phyloP scores from a whole-genome alignment of 371 early-diverging fungal species.

The Circinella umbellata region DNA sequence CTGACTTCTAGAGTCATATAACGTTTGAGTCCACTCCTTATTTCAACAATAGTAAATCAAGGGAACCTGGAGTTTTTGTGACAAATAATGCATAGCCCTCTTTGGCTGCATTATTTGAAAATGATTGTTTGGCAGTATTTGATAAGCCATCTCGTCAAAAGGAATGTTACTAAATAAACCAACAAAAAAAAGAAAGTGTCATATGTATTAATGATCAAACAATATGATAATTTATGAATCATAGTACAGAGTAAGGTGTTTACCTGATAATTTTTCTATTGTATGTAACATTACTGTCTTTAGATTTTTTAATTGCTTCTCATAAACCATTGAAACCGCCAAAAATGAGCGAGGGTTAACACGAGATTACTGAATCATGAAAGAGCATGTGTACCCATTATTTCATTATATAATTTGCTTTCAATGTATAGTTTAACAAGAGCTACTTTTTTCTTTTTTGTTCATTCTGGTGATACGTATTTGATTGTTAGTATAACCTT shows the following conservation, averaged over 20 bases:
- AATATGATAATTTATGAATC: neutral
- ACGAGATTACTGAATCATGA: slow-evolving; percentile 38
- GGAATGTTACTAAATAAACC: slow-evolving; percentile 28
- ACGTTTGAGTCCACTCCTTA: slow-evolving; percentile 53
- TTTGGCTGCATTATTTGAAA: slow-evolving; percentile 33
- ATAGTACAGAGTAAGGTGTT: too few species aligned
- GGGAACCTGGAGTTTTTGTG: slow-evolving; percentile 33
- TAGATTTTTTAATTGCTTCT: slow-evolving; percentile 42
- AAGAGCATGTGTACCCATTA: slow-evolving; percentile 22
- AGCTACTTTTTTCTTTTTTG: too few species aligned
- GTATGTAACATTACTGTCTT: slow-evolving; percentile 42
- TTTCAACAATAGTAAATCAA: slow-evolving; percentile 40
- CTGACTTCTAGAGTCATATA: slow-evolving; percentile 28
- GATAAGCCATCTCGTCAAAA: slow-evolving; percentile 52
- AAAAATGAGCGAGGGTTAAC: slow-evolving; percentile 41
- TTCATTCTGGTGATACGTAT: too few species aligned
- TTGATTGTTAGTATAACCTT: too few species aligned
- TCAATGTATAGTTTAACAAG: too few species aligned
- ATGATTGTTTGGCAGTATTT: slow-evolving; percentile 49
- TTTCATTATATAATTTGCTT: too few species aligned
- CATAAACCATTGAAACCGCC: slow-evolving; percentile 54
- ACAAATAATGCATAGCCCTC: slow-evolving; percentile 52
- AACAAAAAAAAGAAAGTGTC: neutral
- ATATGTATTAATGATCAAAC: neutral
- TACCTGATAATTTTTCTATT: slow-evolving; percentile 50